Percentiles rank a stretch among this genome's conserved stretches.
Evolutionary conservation across 441 rosid genomes (phyloP).

Genomic region (Gossypium trilobum): DNA sequence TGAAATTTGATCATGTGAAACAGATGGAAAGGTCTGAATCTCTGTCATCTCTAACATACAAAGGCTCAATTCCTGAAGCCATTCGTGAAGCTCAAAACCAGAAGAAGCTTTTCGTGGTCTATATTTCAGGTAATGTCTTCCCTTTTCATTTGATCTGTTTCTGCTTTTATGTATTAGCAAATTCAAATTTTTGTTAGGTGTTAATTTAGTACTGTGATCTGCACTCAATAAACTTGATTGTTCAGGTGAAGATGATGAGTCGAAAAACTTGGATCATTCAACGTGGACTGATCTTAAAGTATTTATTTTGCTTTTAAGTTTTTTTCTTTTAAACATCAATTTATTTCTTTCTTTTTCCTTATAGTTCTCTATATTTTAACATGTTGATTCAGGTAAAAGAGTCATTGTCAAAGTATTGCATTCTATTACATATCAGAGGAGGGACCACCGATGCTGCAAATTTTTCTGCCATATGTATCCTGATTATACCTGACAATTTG

Average conservation of each 20-base stretch:
- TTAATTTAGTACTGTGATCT: not conserved
- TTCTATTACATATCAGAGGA: constrained; percentile 51
- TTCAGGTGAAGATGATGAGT: constrained; percentile 52
- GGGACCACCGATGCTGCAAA: constrained; percentile 59
- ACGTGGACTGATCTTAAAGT: constrained; percentile 57
- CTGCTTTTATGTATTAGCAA: not conserved
- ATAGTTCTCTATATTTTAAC: not conserved
- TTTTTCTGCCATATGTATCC: constrained; percentile 84
- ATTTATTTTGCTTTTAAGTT: not conserved
- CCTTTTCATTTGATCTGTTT: not conserved
- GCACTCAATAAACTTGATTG: not conserved
- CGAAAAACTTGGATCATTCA: constrained; percentile 42
- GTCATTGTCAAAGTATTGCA: constrained; percentile 57
- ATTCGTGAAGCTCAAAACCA: constrained; percentile 48
- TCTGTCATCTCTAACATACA: constrained; percentile 39
- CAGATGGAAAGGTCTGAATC: constrained; percentile 49
- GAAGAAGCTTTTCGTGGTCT: constrained; percentile 77
- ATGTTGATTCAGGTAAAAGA: constrained; percentile 47
- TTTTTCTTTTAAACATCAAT: not conserved
- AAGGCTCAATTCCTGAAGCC: constrained; percentile 64
- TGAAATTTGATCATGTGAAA: not conserved
- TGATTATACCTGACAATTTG: constrained; percentile 2
- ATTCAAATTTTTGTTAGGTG: not conserved
- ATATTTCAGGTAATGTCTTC: constrained; percentile 49
- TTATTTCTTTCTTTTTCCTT: not conserved